Conservation (phyloP, 2,329 filamentous ascomycete genomes). For the Colletotrichum orchidophilum region DNA sequence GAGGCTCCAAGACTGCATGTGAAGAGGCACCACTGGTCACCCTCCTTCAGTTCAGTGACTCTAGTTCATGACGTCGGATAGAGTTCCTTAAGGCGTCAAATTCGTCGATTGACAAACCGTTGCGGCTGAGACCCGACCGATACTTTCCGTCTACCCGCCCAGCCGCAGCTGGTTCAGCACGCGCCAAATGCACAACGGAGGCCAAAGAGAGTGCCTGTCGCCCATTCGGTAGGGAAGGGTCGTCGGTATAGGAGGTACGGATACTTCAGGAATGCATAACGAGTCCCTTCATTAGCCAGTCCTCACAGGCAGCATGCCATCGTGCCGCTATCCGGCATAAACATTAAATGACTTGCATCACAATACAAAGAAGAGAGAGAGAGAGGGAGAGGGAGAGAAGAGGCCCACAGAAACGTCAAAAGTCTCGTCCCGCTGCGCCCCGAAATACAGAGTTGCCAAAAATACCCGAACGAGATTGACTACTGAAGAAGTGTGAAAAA, state of each 20-base stretch:
- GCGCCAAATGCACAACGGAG: neutral
- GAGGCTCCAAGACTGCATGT: neutral
- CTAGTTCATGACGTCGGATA: neutral
- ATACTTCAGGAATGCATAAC: neutral
- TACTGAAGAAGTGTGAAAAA: neutral
- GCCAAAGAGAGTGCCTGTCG: too few relatives aligned
- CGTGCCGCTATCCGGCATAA: neutral
- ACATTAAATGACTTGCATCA: neutral
- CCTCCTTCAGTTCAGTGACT: too few relatives aligned
- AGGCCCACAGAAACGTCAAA: neutral
- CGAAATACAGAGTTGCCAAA: neutral
- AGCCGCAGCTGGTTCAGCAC: neutral
- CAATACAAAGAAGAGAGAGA: too few relatives aligned
- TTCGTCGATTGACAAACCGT: neutral
- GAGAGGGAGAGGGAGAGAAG: too few relatives aligned
- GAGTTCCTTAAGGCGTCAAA: neutral
- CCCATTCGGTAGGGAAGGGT: neutral
- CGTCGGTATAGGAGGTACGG: neutral
- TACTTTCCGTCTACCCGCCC: neutral
- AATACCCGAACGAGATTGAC: neutral
- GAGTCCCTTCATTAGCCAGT: neutral
- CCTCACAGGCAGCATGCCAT: neutral
- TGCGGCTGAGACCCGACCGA: neutral
- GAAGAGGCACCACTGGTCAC: too few relatives aligned
- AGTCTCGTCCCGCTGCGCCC: neutral